These are phyloP conservation scores for Dicorynia guianensis DNA, from an alignment of 306 rosid genomes.

Conservation along the genomic window DNA sequence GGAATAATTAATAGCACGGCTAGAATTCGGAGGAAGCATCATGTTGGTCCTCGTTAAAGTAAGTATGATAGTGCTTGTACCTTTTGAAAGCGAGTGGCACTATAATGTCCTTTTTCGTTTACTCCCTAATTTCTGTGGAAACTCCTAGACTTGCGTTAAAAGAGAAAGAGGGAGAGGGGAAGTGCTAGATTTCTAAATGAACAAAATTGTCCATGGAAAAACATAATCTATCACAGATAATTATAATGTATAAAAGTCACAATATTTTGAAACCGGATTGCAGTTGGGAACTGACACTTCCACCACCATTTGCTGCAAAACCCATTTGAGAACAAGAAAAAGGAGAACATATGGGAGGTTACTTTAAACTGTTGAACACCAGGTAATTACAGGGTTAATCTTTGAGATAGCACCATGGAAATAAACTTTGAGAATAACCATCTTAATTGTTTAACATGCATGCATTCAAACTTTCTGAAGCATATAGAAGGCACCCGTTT, in stretches of 20 bases:
- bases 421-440: too few relatives aligned
- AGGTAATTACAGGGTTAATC: too few relatives aligned
- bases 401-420: too few relatives aligned
- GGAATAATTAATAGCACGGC: neutral
- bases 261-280: too few relatives aligned
- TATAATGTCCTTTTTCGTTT: neutral
- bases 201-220: neutral
- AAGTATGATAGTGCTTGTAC: neutral
- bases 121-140: neutral
- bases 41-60: neutral
- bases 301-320: neutral
- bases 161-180: neutral
- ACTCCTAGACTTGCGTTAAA: conserved; percentile 15
- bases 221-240: neutral
- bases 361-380: neutral
- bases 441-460: too few relatives aligned
- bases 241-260: neutral
- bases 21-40: neutral
- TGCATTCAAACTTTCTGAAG: neutral
- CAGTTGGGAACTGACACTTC: neutral
- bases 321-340: neutral
- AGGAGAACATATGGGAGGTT: neutral
- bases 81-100: neutral
- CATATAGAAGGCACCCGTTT: neutral
- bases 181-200: neutral